Conservation (phyloP, 129 eudicot species). For the carrot (Daucus carota) region DNA sequence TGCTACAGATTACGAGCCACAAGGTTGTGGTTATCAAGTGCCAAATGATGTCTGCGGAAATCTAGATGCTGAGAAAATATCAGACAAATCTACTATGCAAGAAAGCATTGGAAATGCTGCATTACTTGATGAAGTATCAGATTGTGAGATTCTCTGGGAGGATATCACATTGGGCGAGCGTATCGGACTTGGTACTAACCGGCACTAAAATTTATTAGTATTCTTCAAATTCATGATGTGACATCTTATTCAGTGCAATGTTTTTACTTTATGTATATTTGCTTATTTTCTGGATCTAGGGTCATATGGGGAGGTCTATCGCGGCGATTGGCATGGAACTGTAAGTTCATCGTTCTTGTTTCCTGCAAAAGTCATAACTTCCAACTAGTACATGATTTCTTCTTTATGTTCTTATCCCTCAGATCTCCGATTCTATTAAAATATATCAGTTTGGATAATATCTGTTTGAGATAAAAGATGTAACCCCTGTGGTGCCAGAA, state of each 20-base stretch:
- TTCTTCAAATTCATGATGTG: background rate
- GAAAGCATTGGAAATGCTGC: slow-evolving; percentile 55
- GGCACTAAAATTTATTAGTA: background rate
- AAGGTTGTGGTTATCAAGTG: slow-evolving; percentile 20
- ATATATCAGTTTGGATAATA: background rate
- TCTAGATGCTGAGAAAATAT: slow-evolving; percentile 61
- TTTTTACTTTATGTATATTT: slow-evolving; percentile 4
- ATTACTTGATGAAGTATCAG: slow-evolving; percentile 75
- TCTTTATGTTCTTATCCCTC: background rate
- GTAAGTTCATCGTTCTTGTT: slow-evolving; percentile 40
- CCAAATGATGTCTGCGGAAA: background rate
- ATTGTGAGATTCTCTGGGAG: slow-evolving; percentile 89
- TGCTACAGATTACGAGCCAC: slow-evolving; percentile 22
- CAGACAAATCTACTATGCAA: slow-evolving; percentile 66
- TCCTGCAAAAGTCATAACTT: background rate
- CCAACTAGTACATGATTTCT: background rate
- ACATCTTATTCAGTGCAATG: background rate
- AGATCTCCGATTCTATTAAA: background rate
- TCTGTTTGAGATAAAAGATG: background rate
- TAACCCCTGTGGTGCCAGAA: background rate
- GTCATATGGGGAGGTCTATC: slow-evolving; percentile 96
- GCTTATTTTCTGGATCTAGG: slow-evolving; percentile 34
- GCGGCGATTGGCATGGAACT: slow-evolving; percentile 99
- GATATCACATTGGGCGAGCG: slow-evolving; percentile 96
- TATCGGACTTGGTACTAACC: slow-evolving; percentile 74